Conservation (phyloP, 225 moss, liverwort and hornwort species). For the Bryoerythrophyllum caledonicum region DNA sequence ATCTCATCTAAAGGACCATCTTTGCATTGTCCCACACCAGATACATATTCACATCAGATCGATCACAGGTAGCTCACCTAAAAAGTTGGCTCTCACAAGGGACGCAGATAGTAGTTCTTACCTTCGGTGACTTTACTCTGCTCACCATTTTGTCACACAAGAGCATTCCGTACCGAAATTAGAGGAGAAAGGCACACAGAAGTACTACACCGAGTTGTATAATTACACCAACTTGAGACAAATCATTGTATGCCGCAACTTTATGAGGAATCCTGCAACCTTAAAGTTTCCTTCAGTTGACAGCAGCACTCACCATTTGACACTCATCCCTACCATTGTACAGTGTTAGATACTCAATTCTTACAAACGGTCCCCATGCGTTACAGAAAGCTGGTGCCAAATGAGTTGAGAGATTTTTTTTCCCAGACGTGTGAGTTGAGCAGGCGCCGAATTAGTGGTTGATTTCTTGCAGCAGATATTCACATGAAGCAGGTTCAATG, state of each 20-base stretch:
- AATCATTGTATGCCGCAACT: not conserved
- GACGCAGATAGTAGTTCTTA: not conserved
- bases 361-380: not conserved
- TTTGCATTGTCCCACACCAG: too few species aligned
- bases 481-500: slow-evolving; percentile 40
- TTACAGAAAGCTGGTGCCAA: not conserved
- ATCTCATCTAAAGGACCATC: not conserved
- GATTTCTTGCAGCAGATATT: slow-evolving; percentile 22
- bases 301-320: not conserved
- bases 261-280: not conserved
- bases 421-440: not conserved
- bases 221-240: not conserved
- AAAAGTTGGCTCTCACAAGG: not conserved
- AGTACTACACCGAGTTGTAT: not conserved
- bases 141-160: not conserved
- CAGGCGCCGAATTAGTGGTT: too few species aligned
- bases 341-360: not conserved
- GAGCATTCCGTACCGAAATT: not conserved
- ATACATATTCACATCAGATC: not conserved
- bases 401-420: not conserved
- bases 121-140: not conserved
- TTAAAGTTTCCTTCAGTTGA: too few species aligned
- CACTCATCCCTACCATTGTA: not conserved
- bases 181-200: not conserved
- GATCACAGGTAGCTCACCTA: slow-evolving; percentile 1